phyloP scores from a whole-genome alignment of 176 grass and related monocot genomes.

The Hsuehochloa calcarea region DNA sequence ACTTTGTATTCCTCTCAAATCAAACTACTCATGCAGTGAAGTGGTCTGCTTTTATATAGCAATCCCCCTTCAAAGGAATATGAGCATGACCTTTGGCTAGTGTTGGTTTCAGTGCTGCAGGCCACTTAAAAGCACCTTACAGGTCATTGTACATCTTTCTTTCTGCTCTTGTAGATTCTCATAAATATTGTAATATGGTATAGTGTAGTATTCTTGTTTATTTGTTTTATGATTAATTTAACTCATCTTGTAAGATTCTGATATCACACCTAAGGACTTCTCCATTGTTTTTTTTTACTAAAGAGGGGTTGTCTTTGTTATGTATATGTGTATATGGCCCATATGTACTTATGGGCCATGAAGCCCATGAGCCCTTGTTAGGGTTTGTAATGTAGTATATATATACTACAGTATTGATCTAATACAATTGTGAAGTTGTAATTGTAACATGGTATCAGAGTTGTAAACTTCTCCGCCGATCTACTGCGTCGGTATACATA shows the following conservation, averaged over 20 bases:
- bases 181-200: constrained; percentile 32
- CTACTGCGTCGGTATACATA: no score
- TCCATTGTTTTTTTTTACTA: neutral
- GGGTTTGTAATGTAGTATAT: no score
- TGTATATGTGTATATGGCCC: no score
- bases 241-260: constrained; percentile 25
- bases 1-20: constrained; percentile 18
- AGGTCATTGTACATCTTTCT: constrained; percentile 36
- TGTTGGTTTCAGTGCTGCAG: constrained; percentile 8
- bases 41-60: constrained; percentile 34
- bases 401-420: no score
- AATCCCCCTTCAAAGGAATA: constrained; percentile 35
- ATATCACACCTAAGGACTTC: neutral
- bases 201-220: constrained; percentile 14
- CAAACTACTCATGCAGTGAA: constrained; percentile 9
- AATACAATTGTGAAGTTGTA: no score
- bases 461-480: no score
- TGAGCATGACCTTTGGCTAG: constrained; percentile 15
- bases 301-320: no score
- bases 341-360: no score
- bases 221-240: constrained; percentile 16
- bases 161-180: constrained; percentile 33
- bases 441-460: no score
- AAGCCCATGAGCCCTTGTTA: no score
- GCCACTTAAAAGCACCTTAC: constrained; percentile 34